Conservation (phyloP, 306 rosid genomes). For the Senna siamea region DNA sequence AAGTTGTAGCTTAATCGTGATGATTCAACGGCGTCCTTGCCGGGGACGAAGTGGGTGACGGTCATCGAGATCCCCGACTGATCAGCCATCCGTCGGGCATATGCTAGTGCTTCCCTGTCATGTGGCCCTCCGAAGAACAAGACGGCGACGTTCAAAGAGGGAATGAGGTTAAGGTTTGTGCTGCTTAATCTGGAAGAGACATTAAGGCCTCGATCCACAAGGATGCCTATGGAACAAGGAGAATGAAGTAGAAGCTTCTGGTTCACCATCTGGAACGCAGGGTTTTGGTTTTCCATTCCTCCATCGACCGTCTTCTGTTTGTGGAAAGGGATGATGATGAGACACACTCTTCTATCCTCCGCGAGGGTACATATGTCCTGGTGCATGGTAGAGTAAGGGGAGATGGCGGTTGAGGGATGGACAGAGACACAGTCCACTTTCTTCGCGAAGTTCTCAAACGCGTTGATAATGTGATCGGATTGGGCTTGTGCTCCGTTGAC, state of each 20-base stretch:
- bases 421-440: slow-evolving; percentile 51
- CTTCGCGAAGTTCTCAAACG: slow-evolving; percentile 77
- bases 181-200: slow-evolving; percentile 47
- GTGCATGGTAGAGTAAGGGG: slow-evolving; percentile 87
- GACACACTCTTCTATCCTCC: slow-evolving; percentile 74
- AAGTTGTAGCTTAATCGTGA: too few species aligned
- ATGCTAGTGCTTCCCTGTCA: slow-evolving; percentile 80
- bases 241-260: slow-evolving; percentile 65
- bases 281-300: slow-evolving; percentile 76
- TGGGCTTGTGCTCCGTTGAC: slow-evolving; percentile 73
- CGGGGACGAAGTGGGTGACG: slow-evolving; percentile 57
- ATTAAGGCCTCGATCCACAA: slow-evolving; percentile 78
- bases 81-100: slow-evolving; percentile 80
- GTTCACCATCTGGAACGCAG: slow-evolving; percentile 70
- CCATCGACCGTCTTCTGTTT: slow-evolving; percentile 91
- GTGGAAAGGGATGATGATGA: slow-evolving; percentile 83
- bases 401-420: slow-evolving; percentile 69
- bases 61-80: slow-evolving; percentile 63
- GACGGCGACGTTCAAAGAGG: background rate
- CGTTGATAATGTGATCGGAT: slow-evolving; percentile 67
- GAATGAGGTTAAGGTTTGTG: slow-evolving; percentile 34
- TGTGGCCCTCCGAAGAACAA: slow-evolving; percentile 85
- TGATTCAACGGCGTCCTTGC: slow-evolving; percentile 19
- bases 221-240: slow-evolving; percentile 84
- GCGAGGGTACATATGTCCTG: slow-evolving; percentile 79